phyloP scores from a whole-genome alignment of 83 land plant genomes.

The Diphasiastrum complanatum region DNA sequence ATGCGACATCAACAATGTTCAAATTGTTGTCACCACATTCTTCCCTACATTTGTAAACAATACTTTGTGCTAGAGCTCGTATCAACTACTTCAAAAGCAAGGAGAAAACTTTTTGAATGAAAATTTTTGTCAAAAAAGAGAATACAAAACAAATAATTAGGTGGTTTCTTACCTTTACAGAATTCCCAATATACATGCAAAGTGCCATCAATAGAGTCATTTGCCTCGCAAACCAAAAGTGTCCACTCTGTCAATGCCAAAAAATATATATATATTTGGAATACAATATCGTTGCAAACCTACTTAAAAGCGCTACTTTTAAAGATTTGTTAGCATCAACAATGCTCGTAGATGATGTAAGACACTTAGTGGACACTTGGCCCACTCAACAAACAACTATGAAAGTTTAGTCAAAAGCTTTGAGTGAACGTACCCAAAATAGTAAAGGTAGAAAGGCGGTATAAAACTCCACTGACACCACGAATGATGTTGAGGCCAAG shows the following conservation, averaged over 20 bases:
- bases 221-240: slow-evolving; percentile 74
- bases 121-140: too few species aligned
- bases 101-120: too few species aligned
- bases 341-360: too few species aligned
- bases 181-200: slow-evolving; percentile 83
- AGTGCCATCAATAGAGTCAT: slow-evolving; percentile 90
- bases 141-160: background rate
- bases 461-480: slow-evolving; percentile 90
- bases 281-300: too few species aligned
- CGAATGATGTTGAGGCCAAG: slow-evolving; percentile 52
- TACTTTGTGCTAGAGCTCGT: too few species aligned
- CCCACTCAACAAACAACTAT: background rate
- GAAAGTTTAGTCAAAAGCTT: slow-evolving; percentile 2
- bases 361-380: too few species aligned
- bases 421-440: slow-evolving; percentile 65
- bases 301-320: too few species aligned
- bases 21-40: too few species aligned
- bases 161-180: slow-evolving; percentile 56
- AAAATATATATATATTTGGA: too few species aligned
- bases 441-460: slow-evolving; percentile 86
- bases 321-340: background rate
- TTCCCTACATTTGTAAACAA: too few species aligned
- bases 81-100: too few species aligned
- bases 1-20: too few species aligned
- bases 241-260: slow-evolving; percentile 59